Evolutionary conservation across 1,139 yeast genomes (phyloP), one percentile per base, ranked within the genome.

Genomic region (Saccharomyces pastorianus): DNA sequence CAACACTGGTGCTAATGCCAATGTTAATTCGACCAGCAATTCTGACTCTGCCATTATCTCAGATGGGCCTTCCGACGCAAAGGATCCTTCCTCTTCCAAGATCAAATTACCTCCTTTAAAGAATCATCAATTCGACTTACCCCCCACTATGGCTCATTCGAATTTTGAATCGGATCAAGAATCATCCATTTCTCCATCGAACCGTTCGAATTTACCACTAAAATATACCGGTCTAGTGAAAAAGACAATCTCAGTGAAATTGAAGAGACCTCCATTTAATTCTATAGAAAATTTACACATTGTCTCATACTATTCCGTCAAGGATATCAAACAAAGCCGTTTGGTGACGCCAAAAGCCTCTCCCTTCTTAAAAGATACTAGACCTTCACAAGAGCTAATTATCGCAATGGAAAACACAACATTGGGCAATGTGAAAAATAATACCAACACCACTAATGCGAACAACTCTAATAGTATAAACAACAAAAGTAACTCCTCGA

Each of bases 151-250:
- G 42, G 23, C 20, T 38, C 42, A 38, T 38, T 38, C 42, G 11
- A 38, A 17, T 38, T 38, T 38, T 38, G 42, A 38, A 38, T 38
- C 42, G 3, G 42, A 38, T 3, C 42, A 38, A 17, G 42, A 38
- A 3, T 38, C 42, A 1, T 38, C 42, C 23, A 17, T 38, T 38
- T 38, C 42, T 17, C 42, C 42, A 38, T 38, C 42, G 8, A 38
- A 38, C 23, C 42, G 42, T 38, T 38, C 42, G 23, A 38, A 38
- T 38, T 17, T 38, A 17, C 84, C 84, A 6, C 85, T 84, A 66
- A 85, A 84, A 64, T 86, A 84, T 55, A 80, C 81, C 55, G 96
- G 96, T 0, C 76, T 90, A 52, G 82, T 89, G 58, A 90, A 90
- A 68, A 88, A 89, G 69, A 88, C 96, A 0, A 75, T 90, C 59